A percentile compares a stretch with the other conserved stretches of the same genome.
Evolutionary conservation across 768 basidiomycete species (phyloP).

Genomic region (Podaxis sp.): DNA sequence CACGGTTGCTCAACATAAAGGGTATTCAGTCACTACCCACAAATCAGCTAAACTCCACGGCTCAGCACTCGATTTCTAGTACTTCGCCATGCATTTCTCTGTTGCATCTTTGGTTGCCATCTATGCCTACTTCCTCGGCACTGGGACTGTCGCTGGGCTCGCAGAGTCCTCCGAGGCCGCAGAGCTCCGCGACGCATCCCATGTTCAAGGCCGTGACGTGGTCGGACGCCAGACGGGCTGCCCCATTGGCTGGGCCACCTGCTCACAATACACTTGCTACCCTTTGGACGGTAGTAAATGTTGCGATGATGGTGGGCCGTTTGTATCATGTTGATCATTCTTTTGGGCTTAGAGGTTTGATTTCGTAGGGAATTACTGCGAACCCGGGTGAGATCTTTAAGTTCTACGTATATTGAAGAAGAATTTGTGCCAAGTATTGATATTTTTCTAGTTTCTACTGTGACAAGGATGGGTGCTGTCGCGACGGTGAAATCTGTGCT

Average conservation of each 20-base stretch:
- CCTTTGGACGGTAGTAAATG: constrained; percentile 12
- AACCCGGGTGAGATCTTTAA: neutral
- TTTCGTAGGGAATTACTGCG: neutral
- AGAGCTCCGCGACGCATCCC: neutral
- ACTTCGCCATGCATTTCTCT: constrained; percentile 1
- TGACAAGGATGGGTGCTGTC: neutral
- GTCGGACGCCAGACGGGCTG: constrained; percentile 2
- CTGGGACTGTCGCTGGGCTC: neutral
- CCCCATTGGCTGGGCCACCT: neutral
- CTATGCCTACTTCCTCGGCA: neutral
- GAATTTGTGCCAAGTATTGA: neutral
- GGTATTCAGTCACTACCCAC: neutral
- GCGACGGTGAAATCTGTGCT: neutral
- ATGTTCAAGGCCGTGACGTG: neutral
- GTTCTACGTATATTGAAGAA: neutral
- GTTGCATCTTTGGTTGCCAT: neutral
- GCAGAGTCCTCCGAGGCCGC: neutral
- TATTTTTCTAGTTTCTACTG: constrained; percentile 1
- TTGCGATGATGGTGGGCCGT: constrained; percentile 3
- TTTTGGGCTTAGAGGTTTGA: neutral
- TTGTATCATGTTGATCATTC: too few species aligned
- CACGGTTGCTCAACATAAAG: neutral
- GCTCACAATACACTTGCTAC: constrained; percentile 13
- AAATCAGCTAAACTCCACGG: neutral
- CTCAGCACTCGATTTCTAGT: neutral